A percentile compares a stretch with the other conserved stretches of the same genome.
Conservation (phyloP, 805 yeast species). For the Candida ovalis region DNA sequence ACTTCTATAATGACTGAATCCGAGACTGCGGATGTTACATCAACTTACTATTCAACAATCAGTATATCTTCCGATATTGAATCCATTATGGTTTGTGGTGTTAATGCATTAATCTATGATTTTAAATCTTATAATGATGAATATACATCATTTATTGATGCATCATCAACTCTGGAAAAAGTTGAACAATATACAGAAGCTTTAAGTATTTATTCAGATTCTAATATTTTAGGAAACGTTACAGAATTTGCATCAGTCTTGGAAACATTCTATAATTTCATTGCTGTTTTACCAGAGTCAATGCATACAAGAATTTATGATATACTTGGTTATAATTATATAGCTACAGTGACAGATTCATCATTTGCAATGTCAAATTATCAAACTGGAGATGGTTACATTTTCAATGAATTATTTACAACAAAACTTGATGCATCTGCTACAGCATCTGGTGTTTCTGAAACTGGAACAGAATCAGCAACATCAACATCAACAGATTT, state of each 20-base stretch:
- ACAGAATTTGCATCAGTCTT: neutral
- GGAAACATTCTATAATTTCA: slow-evolving; percentile 4
- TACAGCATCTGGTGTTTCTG: neutral
- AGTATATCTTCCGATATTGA: slow-evolving; percentile 1
- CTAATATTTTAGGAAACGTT: neutral
- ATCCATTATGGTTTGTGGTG: slow-evolving; percentile 6
- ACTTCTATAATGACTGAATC: neutral
- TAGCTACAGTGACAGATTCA: slow-evolving; percentile 1
- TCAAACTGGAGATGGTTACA: neutral
- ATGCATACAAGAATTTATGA: slow-evolving; percentile 3
- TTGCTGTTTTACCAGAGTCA: slow-evolving; percentile 1
- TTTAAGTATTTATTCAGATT: neutral
- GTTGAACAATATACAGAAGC: slow-evolving; percentile 1
- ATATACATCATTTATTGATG: neutral
- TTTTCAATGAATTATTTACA: neutral
- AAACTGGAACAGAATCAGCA: neutral
- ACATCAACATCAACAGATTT: neutral
- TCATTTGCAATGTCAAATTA: neutral
- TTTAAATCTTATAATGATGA: neutral
- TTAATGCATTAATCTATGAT: slow-evolving; percentile 6
- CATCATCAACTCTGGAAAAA: neutral
- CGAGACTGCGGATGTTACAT: neutral
- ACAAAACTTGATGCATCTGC: neutral
- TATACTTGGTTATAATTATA: slow-evolving; percentile 3
- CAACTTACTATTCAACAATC: neutral